Percentiles rank a stretch among this genome's conserved stretches.
Conservation (phyloP, 768 basidiomycete genomes). For the Wakefieldia striispora region DNA sequence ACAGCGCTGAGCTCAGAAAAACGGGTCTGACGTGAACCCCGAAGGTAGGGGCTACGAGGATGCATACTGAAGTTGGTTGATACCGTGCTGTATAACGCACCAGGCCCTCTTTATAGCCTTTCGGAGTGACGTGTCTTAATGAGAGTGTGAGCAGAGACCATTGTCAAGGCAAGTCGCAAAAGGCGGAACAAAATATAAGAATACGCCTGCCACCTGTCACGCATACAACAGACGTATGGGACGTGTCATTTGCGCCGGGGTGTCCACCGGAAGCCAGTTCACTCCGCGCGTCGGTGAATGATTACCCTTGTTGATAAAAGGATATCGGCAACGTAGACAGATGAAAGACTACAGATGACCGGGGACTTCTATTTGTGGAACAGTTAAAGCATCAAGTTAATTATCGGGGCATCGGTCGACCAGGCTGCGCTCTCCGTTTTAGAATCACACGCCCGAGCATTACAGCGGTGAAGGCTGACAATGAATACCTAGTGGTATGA, state of each 20-base stretch:
- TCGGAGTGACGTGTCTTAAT: conserved; percentile 10
- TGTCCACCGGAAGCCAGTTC: neutral
- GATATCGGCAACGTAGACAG: neutral
- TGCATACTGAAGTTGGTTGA: conserved; percentile 2
- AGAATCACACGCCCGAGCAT: conserved; percentile 75
- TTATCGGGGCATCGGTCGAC: conserved; percentile 57
- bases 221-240: neutral
- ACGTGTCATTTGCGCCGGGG: conserved; percentile 5
- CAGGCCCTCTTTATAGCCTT: conserved; percentile 6
- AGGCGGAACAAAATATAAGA: conserved; percentile 7
- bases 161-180: conserved; percentile 10
- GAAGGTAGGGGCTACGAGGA: neutral
- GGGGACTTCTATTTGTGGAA: neutral
- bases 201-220: conserved; percentile 9
- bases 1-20: neutral
- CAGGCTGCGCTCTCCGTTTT: conserved; percentile 48
- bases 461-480: conserved; percentile 78
- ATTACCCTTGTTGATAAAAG: neutral
- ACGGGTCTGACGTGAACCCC: neutral
- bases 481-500: conserved; percentile 65
- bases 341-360: conserved; percentile 4
- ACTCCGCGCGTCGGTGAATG: neutral
- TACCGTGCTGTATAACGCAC: neutral
- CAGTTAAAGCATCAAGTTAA: neutral
- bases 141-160: conserved; percentile 2